Evolutionary conservation across 345 rosid genomes (phyloP).

Genomic region (Hibiscus trionum): DNA sequence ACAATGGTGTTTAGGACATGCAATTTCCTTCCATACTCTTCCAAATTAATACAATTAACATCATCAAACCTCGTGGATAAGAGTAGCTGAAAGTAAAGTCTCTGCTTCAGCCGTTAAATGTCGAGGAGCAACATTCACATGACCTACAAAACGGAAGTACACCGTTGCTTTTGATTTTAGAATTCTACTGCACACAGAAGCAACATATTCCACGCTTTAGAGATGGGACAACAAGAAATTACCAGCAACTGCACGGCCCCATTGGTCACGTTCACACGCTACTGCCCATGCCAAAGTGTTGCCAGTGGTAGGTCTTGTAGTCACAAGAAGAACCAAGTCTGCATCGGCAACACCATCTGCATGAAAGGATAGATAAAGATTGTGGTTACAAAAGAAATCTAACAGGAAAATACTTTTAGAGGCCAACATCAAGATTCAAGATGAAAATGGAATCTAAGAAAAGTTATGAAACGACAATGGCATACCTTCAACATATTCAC

Average conservation of each 20-base stretch:
- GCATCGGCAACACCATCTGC: constrained; percentile 84
- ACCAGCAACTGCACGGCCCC: constrained; percentile 99
- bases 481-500: constrained; percentile 83
- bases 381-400: background rate
- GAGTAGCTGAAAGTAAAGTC: constrained; percentile 93
- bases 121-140: constrained; percentile 99
- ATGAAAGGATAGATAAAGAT: constrained; percentile 1
- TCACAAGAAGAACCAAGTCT: constrained; percentile 90
- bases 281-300: constrained; percentile 99
- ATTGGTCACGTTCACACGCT: constrained; percentile 97
- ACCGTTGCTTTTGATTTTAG: constrained; percentile 10
- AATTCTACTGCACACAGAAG: background rate
- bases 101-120: constrained; percentile 96
- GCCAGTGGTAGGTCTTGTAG: constrained; percentile 98
- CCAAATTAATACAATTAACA: constrained; percentile 3
- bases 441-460: background rate
- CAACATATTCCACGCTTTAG: background rate
- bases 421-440: background rate
- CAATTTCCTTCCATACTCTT: background rate
- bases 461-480: constrained; percentile 18
- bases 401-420: background rate
- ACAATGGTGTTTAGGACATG: background rate
- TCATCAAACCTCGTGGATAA: constrained; percentile 74
- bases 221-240: constrained; percentile 6
- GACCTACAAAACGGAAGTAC: constrained; percentile 44